Evolutionary conservation across 805 yeast genomes (phyloP), one percentile per base, ranked within the genome.

Genomic region (Torulaspora franciscae): DNA sequence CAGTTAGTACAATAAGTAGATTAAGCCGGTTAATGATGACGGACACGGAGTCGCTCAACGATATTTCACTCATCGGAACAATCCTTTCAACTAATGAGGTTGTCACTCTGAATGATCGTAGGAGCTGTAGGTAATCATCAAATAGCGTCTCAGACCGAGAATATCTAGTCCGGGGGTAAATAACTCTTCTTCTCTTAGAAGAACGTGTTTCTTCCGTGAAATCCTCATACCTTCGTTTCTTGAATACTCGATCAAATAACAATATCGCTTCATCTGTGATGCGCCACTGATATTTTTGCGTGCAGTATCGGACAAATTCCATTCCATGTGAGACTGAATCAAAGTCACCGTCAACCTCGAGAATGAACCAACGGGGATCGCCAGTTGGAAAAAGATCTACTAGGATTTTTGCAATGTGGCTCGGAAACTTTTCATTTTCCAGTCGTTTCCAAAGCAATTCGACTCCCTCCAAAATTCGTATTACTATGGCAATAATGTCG

Each of bases 231-330:
- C 62, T 54, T 41, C 62, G 46, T 17, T 37, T 52, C 32, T 59
- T 63, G 32, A 60, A 58, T 6, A 57, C 43, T 7, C 46, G 44
- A 38, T 62, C 54, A 15, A 61, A 36, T 8, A 32, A 37, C 46
- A 81, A 76, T 23, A 86, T 66, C 42, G 86, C 81, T 15, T 72
- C 73, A 38, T 71, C 59, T 36, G 60, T 61, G 13, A 73, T 48
- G 15, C 48, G 57, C 73, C 71, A 67, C 8, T 67, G 66, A 17
- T 52, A 47, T 5, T 52, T 50, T 25, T 58, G 58, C 9, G 33
- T 27, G 37, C 58, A 49, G 37, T 47, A 51, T 3, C 46, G 42
- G 4, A 59, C 38, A 26, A 59, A 55, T 6, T 42, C 43, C 9
- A 62, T 47, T 13, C 59, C 47, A 1, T 44, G 44, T 1, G 23